Base-by-base conservation (phyloP, 805 yeast genomes). In the Saturnispora gosingensis region DNA sequence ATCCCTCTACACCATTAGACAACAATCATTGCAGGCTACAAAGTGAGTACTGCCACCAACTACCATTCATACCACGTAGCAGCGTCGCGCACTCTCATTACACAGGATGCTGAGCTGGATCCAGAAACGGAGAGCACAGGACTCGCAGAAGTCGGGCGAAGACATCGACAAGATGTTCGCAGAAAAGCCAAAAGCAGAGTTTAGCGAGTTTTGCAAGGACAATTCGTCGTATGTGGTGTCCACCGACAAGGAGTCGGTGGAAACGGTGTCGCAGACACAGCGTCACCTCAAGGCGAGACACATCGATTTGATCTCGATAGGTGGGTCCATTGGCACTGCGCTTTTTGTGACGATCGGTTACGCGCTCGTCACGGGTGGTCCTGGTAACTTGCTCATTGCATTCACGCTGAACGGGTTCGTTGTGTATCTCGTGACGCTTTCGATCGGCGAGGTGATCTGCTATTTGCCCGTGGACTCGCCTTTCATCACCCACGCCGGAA, bases 311-410 rank as follows among this genome's bases (percentile, higher is more conserved):
- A 81, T 87, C 54, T 85, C 88, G 11, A 82, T 87, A 24, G 88
- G 91, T 18, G 93, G 91, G 49, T 83, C 88, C 39, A 83, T 86
- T 56, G 95, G 95, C 39, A 83, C 91, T 1, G 91, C 86, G 8
- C 68, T 86, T 6, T 86, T 86, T 57, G 88, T 85, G 5, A 77
- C 87, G 25, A 82, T 84, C 51, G 89, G 89, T 13, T 67, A 72
- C 46, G 85, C 81, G 0, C 67, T 87, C 30, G 71, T 75, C 30
- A 71, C 74, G 43, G 89, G 85, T 48, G 95, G 95, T 1, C 84
- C 91, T 0, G 84, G 78, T 5, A 78, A 78, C 44, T 68, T 86
- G 45, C 66, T 87, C n/a, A 61, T 86, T 4, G 82, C 82, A 0
- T 86, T 83, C 61, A 63, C 78, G 1, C 51, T 82, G 15, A 85